Evolutionary conservation across 1,139 yeast genomes (phyloP).

Genomic region (Blastobotrys proliferans): DNA sequence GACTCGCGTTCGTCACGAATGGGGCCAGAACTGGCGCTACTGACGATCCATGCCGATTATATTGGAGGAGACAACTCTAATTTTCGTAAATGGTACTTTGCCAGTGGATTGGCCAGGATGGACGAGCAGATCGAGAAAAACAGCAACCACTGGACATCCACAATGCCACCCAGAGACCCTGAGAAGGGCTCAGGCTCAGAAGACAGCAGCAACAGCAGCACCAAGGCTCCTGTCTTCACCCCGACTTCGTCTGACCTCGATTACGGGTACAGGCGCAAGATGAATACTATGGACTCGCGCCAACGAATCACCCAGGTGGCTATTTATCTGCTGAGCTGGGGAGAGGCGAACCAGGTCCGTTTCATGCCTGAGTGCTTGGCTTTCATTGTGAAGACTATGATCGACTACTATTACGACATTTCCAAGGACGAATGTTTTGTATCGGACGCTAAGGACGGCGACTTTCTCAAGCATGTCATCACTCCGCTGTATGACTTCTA

Average conservation of each 20-base stretch:
- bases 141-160: not conserved
- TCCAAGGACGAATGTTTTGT: not conserved
- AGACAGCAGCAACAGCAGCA: not conserved
- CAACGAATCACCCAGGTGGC: conserved; percentile 65
- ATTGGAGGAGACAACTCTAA: conserved; percentile 68
- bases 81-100: conserved; percentile 68
- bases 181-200: not conserved
- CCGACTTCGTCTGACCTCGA: conserved; percentile 6
- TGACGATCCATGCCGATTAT: conserved; percentile 70
- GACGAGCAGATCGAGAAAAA: conserved; percentile 40
- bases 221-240: not conserved
- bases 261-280: conserved; percentile 52
- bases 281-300: conserved; percentile 50
- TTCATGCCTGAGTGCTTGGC: conserved; percentile 85
- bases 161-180: not conserved
- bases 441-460: conserved; percentile 19
- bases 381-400: conserved; percentile 73
- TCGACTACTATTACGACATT: conserved; percentile 55
- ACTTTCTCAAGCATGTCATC: conserved; percentile 61
- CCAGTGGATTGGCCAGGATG: conserved; percentile 55
- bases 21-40: conserved; percentile 66
- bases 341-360: conserved; percentile 79
- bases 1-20: conserved; percentile 74
- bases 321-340: conserved; percentile 75
- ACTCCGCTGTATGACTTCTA: conserved; percentile 69